A percentile compares a stretch with the other conserved stretches of the same genome.
Conservation (phyloP, 768 basidiomycete genomes). For the Calocybe indica region DNA sequence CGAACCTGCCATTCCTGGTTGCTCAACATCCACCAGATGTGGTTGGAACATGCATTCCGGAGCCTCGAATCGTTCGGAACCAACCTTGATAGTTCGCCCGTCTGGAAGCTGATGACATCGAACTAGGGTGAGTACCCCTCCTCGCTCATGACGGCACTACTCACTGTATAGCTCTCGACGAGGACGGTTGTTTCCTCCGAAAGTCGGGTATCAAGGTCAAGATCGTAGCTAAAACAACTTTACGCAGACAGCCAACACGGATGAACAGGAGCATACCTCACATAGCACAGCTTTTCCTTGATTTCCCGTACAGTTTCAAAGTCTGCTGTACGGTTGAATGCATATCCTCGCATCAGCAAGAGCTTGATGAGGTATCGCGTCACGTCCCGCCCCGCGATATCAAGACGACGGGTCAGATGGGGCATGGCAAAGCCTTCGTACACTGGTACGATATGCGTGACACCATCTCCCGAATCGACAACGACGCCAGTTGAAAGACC, state of each 20-base stretch:
- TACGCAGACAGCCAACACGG: not conserved
- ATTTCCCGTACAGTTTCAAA: conserved; percentile 99
- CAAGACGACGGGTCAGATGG: conserved; percentile 88
- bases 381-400: conserved; percentile 97
- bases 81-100: conserved; percentile 94
- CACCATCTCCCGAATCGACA: conserved; percentile 98
- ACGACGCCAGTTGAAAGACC: conserved; percentile 98
- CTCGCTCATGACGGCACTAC: conserved; percentile 11
- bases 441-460: conserved; percentile 98
- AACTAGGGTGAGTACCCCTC: conserved; percentile 4
- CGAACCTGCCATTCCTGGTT: conserved; percentile 90
- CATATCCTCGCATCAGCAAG: conserved; percentile 99
- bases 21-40: conserved; percentile 93
- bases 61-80: conserved; percentile 96
- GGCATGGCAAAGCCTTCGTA: conserved; percentile 96
- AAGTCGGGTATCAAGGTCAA: conserved; percentile 90
- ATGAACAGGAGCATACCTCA: conserved; percentile 53
- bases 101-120: conserved; percentile 68
- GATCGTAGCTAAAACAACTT: conserved; percentile 66
- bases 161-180: conserved; percentile 92
- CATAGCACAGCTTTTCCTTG: conserved; percentile 98
- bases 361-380: conserved; percentile 99
- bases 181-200: conserved; percentile 95
- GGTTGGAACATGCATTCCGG: conserved; percentile 99
- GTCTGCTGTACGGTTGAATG: conserved; percentile 98